A percentile compares a stretch with the other conserved stretches of the same genome.
phyloP scores from a whole-genome alignment of 1,284 basidiomycete genomes.

The Leccinum griseonigrum region DNA sequence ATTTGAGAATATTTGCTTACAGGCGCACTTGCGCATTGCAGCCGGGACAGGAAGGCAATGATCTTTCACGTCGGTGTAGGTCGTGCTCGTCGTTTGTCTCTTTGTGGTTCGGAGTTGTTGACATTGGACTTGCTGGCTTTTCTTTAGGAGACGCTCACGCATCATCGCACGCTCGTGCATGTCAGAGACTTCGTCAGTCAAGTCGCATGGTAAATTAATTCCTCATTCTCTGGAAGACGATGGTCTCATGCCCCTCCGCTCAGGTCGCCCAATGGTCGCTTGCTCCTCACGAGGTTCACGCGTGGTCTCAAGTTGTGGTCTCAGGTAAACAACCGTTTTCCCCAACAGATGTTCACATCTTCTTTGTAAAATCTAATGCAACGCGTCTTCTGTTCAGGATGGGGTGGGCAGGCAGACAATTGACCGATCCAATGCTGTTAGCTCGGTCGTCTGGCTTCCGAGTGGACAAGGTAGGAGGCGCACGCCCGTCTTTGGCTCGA shows the following conservation, averaged over 20 bases:
- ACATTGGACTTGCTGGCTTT: background rate
- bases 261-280: constrained; percentile 63
- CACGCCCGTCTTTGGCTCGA: background rate
- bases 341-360: background rate
- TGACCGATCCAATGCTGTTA: constrained; percentile 55
- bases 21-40: constrained; percentile 22
- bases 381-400: constrained; percentile 41
- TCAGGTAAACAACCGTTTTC: too few relatives aligned
- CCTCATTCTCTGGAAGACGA: background rate
- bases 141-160: constrained; percentile 50
- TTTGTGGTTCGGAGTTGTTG: background rate
- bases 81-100: background rate
- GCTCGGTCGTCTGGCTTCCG: constrained; percentile 71
- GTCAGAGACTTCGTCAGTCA: constrained; percentile 74
- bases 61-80: constrained; percentile 69
- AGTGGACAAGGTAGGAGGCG: constrained; percentile 47
- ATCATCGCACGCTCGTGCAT: constrained; percentile 69
- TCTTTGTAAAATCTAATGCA: constrained; percentile 4
- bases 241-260: background rate
- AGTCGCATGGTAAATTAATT: constrained; percentile 60
- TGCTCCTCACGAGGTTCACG: constrained; percentile 16
- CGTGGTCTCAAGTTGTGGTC: too few relatives aligned
- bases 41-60: constrained; percentile 76
- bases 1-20: constrained; percentile 8
- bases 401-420: constrained; percentile 73